phyloP scores from a whole-genome alignment of 768 basidiomycete species.

The Tylopilus intermedius region DNA sequence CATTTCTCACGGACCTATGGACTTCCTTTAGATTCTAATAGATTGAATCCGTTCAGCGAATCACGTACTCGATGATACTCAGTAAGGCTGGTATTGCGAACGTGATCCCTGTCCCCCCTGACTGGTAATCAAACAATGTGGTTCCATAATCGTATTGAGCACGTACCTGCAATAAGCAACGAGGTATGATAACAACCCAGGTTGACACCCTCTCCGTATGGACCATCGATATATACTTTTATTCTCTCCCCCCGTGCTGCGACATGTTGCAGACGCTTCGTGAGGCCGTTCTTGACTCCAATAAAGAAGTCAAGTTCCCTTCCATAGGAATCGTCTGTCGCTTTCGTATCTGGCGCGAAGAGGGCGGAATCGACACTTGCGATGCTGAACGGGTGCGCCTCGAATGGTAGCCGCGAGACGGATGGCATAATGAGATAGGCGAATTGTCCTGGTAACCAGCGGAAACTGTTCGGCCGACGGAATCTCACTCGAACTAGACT shows the following conservation, averaged over 20 bases:
- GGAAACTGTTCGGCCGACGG: conserved; percentile 41
- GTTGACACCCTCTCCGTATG: conserved; percentile 19
- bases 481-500: conserved; percentile 44
- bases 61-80: conserved; percentile 37
- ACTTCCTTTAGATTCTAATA: neutral
- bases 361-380: conserved; percentile 32
- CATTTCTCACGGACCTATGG: conserved; percentile 11
- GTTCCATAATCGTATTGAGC: neutral
- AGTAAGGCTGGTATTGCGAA: conserved; percentile 44
- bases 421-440: conserved; percentile 46
- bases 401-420: conserved; percentile 39
- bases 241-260: conserved; percentile 30
- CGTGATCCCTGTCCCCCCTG: conserved; percentile 49
- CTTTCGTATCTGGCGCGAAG: conserved; percentile 5
- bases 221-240: conserved; percentile 49
- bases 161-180: conserved; percentile 44
- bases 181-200: conserved; percentile 39
- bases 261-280: conserved; percentile 37
- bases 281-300: conserved; percentile 53
- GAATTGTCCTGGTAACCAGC: conserved; percentile 48
- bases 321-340: conserved; percentile 4
- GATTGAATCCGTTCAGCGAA: neutral
- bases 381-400: conserved; percentile 59
- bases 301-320: conserved; percentile 52
- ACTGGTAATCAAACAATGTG: neutral